Percentiles rank a stretch among this genome's conserved stretches.
These are phyloP conservation scores for Pulveroboletus sp. DNA, from an alignment of 768 basidiomycete genomes.

Conservation along the genomic window DNA sequence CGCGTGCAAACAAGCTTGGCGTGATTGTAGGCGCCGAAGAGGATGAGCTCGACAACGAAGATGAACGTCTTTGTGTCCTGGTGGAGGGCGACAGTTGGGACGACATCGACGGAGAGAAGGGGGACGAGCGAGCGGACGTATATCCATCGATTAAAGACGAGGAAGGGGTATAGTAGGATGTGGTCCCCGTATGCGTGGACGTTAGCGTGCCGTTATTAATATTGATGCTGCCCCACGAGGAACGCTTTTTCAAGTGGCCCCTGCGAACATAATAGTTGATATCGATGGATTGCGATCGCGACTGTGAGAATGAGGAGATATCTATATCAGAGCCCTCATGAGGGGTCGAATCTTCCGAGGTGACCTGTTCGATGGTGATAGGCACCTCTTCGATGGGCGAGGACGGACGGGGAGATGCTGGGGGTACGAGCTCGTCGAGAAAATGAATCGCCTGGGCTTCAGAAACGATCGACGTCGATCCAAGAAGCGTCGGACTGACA, in stretches of 20 bases:
- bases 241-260: slow-evolving; percentile 34
- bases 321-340: slow-evolving; percentile 8
- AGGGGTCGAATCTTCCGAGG: slow-evolving; percentile 14
- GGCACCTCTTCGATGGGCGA: slow-evolving; percentile 10
- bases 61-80: slow-evolving; percentile 34
- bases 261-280: slow-evolving; percentile 25
- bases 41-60: slow-evolving; percentile 30
- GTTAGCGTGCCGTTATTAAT: slow-evolving; percentile 47
- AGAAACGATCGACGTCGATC: slow-evolving; percentile 25
- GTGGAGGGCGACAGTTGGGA: slow-evolving; percentile 26
- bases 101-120: slow-evolving; percentile 35
- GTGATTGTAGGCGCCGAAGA: slow-evolving; percentile 54
- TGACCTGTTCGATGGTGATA: slow-evolving; percentile 8
- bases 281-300: slow-evolving; percentile 20
- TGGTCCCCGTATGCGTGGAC: slow-evolving; percentile 52
- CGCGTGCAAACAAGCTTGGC: slow-evolving; percentile 49
- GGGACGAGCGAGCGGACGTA: slow-evolving; percentile 59
- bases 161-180: slow-evolving; percentile 73
- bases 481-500: slow-evolving; percentile 9
- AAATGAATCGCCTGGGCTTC: slow-evolving; percentile 48
- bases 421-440: slow-evolving; percentile 54
- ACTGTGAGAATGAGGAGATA: slow-evolving; percentile 19
- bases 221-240: slow-evolving; percentile 43
- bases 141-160: slow-evolving; percentile 68
- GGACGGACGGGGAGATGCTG: slow-evolving; percentile 10